Evolutionary conservation across 805 yeast species (phyloP), one percentile per base, ranked within the genome.

Genomic region (Saturnispora mendoncae): DNA sequence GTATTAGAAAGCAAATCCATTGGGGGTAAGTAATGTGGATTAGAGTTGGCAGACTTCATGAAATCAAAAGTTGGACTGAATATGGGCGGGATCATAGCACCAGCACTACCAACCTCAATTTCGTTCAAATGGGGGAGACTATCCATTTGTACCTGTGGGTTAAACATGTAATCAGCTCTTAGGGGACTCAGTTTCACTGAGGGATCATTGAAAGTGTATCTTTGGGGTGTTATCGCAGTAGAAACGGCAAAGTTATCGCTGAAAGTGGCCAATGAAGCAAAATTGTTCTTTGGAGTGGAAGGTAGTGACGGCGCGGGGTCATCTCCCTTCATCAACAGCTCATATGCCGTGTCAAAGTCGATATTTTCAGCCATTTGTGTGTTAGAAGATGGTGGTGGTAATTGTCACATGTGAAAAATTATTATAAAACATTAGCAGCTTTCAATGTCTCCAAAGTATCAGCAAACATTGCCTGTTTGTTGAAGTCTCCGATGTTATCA

Each of bases 381-480:
- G 23, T n/a, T 4, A 21, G 24, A 18, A 32, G 15, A 28, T 14
- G n/a, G 15, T 21, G 28, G 18, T n/a, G 21, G 36, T 14, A 18
- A 29, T 26, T 41, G 24, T 30, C 39, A 30, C 35, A 30, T 23
- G 35, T 19, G 26, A 23, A 18, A 6, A 31, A 21, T 19, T 15
- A 38, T 27, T 20, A 33, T 14, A 25, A 19, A 18, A 39, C 42
- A 21, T 39, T 23, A 1, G 94, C 90, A 20, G 74, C 65, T 44
- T 68, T 60, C 50, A 85, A 68, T 7, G 78, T 71, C 6, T 61
- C 55, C 4, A 74, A 65, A 1, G 94, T 84, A 7, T 6, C 6
- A 10, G 6, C 10, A 47, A 76, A 74, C 10, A 74, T 68, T 7
- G 82, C 70, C 30, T 60, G 58, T 9, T 53, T 59, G 4, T 66